Conservation (phyloP, 495 filamentous ascomycete species). For the Aspergillus asperescens region DNA sequence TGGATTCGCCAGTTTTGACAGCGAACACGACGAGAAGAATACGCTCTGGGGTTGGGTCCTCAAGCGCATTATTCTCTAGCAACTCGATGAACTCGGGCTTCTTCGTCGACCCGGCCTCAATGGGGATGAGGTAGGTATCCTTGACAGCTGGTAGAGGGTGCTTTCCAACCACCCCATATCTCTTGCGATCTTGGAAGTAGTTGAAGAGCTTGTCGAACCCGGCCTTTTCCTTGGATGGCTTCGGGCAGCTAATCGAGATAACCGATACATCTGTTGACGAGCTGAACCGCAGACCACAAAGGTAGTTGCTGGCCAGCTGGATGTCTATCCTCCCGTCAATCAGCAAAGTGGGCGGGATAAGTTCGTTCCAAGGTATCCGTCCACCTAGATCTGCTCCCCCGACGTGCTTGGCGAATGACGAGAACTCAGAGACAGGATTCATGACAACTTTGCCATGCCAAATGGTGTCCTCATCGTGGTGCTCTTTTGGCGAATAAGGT, state of each 20-base stretch:
- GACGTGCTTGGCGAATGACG: slow-evolving; percentile 71
- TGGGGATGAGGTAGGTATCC: slow-evolving; percentile 72
- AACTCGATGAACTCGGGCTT: slow-evolving; percentile 72
- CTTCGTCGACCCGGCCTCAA: slow-evolving; percentile 54
- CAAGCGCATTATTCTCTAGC: slow-evolving; percentile 66
- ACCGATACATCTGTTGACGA: slow-evolving; percentile 67
- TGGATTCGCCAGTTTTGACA: slow-evolving; percentile 49
- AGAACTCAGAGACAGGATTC: slow-evolving; percentile 67
- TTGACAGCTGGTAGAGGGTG: slow-evolving; percentile 62
- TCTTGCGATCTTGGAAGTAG: slow-evolving; percentile 70
- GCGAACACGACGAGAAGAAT: slow-evolving; percentile 75
- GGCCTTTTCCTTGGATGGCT: slow-evolving; percentile 41
- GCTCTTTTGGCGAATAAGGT: slow-evolving; percentile 77
- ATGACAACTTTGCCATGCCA: slow-evolving; percentile 81
- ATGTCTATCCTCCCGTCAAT: slow-evolving; percentile 81
- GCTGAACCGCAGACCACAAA: slow-evolving; percentile 73
- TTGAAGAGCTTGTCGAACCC: slow-evolving; percentile 67
- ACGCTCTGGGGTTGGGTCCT: slow-evolving; percentile 58
- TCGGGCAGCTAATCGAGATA: slow-evolving; percentile 57
- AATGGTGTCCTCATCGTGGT: slow-evolving; percentile 57
- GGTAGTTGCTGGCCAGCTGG: slow-evolving; percentile 77
- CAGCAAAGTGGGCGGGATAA: slow-evolving; percentile 62
- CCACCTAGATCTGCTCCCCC: slow-evolving; percentile 68
- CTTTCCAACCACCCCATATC: slow-evolving; percentile 77
- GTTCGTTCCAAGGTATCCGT: slow-evolving; percentile 58